These are phyloP conservation scores for Dipodascus albidus DNA, from an alignment of 805 yeast genomes.

Conservation along the genomic window DNA sequence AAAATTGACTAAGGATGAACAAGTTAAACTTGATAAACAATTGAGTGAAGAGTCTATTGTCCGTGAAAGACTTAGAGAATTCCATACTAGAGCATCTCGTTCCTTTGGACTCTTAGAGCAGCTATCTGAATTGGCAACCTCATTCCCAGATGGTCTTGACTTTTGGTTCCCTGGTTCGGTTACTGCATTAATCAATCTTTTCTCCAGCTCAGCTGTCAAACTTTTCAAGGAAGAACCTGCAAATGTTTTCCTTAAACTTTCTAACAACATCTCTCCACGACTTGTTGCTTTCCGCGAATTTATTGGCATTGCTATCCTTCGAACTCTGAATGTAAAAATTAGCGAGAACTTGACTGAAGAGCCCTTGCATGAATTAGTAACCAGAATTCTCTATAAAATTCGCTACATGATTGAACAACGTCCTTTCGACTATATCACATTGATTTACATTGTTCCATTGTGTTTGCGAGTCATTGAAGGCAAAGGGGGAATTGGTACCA, in stretches of 20 bases:
- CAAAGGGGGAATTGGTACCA: slow-evolving; percentile 38
- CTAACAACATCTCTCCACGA: slow-evolving; percentile 28
- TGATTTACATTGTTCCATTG: slow-evolving; percentile 68
- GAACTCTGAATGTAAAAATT: slow-evolving; percentile 36
- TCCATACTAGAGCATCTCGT: slow-evolving; percentile 32
- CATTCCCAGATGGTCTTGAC: slow-evolving; percentile 51
- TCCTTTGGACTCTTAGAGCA: slow-evolving; percentile 42
- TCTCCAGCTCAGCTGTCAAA: slow-evolving; percentile 19
- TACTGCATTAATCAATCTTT: slow-evolving; percentile 31
- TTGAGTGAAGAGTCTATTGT: slow-evolving; percentile 47
- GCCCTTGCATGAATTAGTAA: slow-evolving; percentile 40
- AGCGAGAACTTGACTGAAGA: slow-evolving; percentile 38
- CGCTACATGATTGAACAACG: slow-evolving; percentile 65
- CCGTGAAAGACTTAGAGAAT: slow-evolving; percentile 34
- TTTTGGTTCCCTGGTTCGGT: slow-evolving; percentile 68
- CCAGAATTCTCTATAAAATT: slow-evolving; percentile 63
- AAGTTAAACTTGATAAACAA: slow-evolving; percentile 47
- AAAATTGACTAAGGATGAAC: slow-evolving; percentile 72
- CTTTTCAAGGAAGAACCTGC: slow-evolving; percentile 28
- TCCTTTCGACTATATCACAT: slow-evolving; percentile 54
- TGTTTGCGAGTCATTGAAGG: slow-evolving; percentile 49
- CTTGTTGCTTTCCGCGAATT: slow-evolving; percentile 30
- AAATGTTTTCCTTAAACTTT: slow-evolving; percentile 18
- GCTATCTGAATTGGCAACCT: slow-evolving; percentile 37
- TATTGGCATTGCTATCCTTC: slow-evolving; percentile 60